These are phyloP conservation scores for Suillus lakei DNA, from an alignment of 768 basidiomycete species.

Conservation along the genomic window DNA sequence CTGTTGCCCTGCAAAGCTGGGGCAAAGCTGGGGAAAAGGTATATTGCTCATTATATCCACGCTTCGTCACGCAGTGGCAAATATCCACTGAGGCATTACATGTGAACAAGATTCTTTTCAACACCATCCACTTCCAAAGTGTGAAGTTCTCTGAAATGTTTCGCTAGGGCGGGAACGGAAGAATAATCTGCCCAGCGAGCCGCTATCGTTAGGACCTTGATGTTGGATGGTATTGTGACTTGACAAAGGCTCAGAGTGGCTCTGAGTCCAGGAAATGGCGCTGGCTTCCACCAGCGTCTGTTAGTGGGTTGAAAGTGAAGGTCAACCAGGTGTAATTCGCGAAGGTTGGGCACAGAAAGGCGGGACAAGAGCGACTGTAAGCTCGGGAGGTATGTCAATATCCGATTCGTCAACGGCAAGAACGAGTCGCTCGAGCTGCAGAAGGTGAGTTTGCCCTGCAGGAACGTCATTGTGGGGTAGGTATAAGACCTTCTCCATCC, in stretches of 20 bases:
- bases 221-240: slow-evolving; percentile 2
- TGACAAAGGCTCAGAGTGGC: background rate
- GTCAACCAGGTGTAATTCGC: slow-evolving; percentile 53
- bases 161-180: slow-evolving; percentile 15
- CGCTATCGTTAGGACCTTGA: slow-evolving; percentile 21
- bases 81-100: background rate
- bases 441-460: slow-evolving; percentile 34
- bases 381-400: slow-evolving; percentile 67
- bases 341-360: slow-evolving; percentile 52
- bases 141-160: slow-evolving; percentile 12
- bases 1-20: background rate
- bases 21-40: background rate
- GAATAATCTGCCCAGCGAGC: slow-evolving; percentile 34
- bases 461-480: slow-evolving; percentile 38
- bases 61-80: background rate
- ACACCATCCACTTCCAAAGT: background rate
- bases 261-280: background rate
- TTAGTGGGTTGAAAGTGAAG: slow-evolving; percentile 17
- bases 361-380: slow-evolving; percentile 56
- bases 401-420: slow-evolving; percentile 57
- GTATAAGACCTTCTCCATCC: slow-evolving; percentile 21
- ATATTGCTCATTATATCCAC: background rate
- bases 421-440: slow-evolving; percentile 50
- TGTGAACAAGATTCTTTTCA: background rate
- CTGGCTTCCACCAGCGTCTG: slow-evolving; percentile 1